phyloP scores from a whole-genome alignment of 2,329 filamentous ascomycete species.

The Macrophomina tecta region DNA sequence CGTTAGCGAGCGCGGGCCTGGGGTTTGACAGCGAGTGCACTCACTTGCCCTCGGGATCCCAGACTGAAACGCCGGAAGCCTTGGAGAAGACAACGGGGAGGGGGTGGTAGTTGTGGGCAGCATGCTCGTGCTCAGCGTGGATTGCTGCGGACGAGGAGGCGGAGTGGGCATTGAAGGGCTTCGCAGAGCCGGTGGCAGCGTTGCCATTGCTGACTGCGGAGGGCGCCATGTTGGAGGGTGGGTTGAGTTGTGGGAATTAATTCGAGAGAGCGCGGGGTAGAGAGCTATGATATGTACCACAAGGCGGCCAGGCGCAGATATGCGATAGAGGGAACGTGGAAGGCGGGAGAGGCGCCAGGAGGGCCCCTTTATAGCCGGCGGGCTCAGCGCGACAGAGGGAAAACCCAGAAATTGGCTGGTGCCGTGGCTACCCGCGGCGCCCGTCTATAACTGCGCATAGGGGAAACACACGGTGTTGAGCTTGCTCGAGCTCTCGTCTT shows the following conservation, averaged over 20 bases:
- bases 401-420: slow-evolving; percentile 23
- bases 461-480: slow-evolving; percentile 30
- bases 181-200: slow-evolving; percentile 32
- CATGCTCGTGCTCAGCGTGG: slow-evolving; percentile 78
- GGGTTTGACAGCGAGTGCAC: neutral
- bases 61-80: slow-evolving; percentile 85
- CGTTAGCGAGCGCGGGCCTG: neutral
- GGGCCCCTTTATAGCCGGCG: slow-evolving; percentile 21
- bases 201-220: slow-evolving; percentile 34
- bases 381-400: neutral
- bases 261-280: slow-evolving; percentile 3
- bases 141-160: slow-evolving; percentile 81
- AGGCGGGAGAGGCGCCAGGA: neutral
- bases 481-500: slow-evolving; percentile 18
- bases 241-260: neutral
- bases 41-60: slow-evolving; percentile 84
- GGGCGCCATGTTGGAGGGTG: slow-evolving; percentile 22
- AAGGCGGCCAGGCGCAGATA: slow-evolving; percentile 13
- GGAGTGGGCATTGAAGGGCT: slow-evolving; percentile 65
- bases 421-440: slow-evolving; percentile 24
- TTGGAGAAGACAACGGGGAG: slow-evolving; percentile 77
- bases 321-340: slow-evolving; percentile 9
- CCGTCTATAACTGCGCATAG: slow-evolving; percentile 37
- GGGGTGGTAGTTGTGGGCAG: slow-evolving; percentile 98
- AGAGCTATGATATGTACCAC: neutral